Conservation (phyloP, 2,329 filamentous ascomycete genomes). For the Aspergillus viridinutans region DNA sequence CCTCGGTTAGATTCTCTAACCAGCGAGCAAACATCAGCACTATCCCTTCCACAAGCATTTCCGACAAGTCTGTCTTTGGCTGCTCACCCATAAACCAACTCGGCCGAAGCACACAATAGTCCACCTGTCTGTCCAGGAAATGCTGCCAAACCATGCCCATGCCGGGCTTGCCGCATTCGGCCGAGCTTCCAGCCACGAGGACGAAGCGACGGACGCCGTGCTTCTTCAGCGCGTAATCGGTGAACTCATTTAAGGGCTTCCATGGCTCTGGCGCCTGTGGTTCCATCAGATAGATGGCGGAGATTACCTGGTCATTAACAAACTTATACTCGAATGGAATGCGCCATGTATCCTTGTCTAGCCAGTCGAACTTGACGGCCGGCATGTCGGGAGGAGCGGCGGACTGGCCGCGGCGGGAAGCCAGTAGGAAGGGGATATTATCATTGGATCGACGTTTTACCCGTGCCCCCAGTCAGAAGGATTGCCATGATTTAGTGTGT, state of each 20-base stretch:
- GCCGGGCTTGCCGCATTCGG: slow-evolving; percentile 33
- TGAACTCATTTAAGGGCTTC: slow-evolving; percentile 24
- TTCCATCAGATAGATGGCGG: slow-evolving; percentile 40
- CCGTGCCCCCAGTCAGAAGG: slow-evolving; percentile 45
- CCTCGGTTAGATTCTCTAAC: slow-evolving; percentile 44
- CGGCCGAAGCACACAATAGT: slow-evolving; percentile 44
- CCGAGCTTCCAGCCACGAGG: slow-evolving; percentile 38
- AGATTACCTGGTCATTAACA: slow-evolving; percentile 19
- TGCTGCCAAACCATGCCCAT: slow-evolving; percentile 39
- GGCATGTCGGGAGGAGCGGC: not conserved
- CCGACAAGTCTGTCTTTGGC: not conserved
- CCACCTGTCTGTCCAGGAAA: slow-evolving; percentile 36
- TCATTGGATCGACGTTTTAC: slow-evolving; percentile 39
- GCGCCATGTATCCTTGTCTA: slow-evolving; percentile 39
- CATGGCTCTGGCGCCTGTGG: not conserved
- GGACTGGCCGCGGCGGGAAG: slow-evolving; percentile 28
- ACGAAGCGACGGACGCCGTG: slow-evolving; percentile 44
- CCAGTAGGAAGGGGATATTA: slow-evolving; percentile 31
- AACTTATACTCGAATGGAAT: slow-evolving; percentile 26
- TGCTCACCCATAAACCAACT: slow-evolving; percentile 48
- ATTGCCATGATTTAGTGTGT: slow-evolving; percentile 20
- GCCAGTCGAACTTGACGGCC: slow-evolving; percentile 44
- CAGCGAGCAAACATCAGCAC: not conserved
- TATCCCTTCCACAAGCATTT: not conserved
- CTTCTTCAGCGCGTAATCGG: slow-evolving; percentile 36